Evolutionary conservation across 1,139 yeast genomes (phyloP).

Genomic region (Ashbya aceris): DNA sequence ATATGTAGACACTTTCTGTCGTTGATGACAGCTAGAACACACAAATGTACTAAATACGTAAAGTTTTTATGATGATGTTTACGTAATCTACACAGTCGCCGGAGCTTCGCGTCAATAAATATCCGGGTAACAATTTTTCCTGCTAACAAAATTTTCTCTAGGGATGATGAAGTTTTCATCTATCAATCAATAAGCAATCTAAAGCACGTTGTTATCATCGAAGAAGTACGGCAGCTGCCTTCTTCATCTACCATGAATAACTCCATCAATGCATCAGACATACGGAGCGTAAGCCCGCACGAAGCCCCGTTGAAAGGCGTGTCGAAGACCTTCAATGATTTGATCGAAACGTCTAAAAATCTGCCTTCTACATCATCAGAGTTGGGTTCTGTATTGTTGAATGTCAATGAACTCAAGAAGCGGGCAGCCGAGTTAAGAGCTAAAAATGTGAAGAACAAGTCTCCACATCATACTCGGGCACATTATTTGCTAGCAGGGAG

Average conservation of each 20-base stretch:
- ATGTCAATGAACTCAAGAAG: constrained; percentile 67
- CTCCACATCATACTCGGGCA: constrained; percentile 58
- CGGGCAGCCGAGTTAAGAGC: constrained; percentile 56
- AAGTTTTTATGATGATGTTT: no score
- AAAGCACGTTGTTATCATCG: not conserved
- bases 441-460: constrained; percentile 28
- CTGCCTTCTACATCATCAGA: constrained; percentile 27
- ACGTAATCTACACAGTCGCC: no score
- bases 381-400: constrained; percentile 32
- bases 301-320: constrained; percentile 7
- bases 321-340: constrained; percentile 20
- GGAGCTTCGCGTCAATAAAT: no score
- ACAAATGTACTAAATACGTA: no score
- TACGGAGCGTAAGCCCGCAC: not conserved
- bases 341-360: constrained; percentile 26
- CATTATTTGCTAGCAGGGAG: constrained; percentile 85
- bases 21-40: not conserved
- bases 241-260: not conserved
- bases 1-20: constrained; percentile 37
- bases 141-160: no score
- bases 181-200: not conserved
- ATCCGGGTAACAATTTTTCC: no score
- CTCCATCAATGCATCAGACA: not conserved
- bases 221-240: not conserved
- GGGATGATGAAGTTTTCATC: not conserved